These are phyloP conservation scores for Colletotrichum sp. DNA, from an alignment of 2,329 filamentous ascomycete genomes.

Conservation along the genomic window DNA sequence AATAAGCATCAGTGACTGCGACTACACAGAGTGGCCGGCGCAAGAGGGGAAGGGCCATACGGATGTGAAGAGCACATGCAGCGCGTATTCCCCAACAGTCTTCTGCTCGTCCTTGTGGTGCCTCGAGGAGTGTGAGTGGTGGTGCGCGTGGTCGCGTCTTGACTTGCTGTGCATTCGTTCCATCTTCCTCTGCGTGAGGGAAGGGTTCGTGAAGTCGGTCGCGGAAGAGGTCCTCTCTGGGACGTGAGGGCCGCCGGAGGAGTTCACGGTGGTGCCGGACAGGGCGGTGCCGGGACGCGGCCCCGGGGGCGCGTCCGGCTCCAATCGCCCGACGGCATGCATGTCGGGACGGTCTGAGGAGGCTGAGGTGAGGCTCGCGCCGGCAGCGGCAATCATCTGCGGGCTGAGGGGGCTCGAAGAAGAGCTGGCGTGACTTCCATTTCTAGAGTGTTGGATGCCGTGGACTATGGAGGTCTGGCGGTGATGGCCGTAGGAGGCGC, in stretches of 20 bases:
- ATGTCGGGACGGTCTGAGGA: conserved; percentile 55
- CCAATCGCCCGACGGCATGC: conserved; percentile 49
- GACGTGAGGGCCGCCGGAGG: conserved; percentile 28
- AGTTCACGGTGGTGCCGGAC: conserved; percentile 44
- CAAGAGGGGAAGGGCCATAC: conserved; percentile 49
- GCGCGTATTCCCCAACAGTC: conserved; percentile 96
- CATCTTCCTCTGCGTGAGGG: conserved; percentile 54
- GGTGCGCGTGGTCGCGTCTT: conserved; percentile 73
- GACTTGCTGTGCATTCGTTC: conserved; percentile 70
- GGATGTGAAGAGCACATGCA: conserved; percentile 95
- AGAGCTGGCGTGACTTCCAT: conserved; percentile 83
- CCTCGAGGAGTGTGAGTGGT: conserved; percentile 77
- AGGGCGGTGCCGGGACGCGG: conserved; percentile 52
- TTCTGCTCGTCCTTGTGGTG: conserved; percentile 76
- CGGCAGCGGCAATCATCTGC: conserved; percentile 78
- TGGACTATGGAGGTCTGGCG: conserved; percentile 97
- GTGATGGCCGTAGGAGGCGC: conserved; percentile 78
- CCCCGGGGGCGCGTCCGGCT: conserved; percentile 42
- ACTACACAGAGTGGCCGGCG: background rate
- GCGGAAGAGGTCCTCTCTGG: conserved; percentile 52
- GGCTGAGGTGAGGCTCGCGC: conserved; percentile 48
- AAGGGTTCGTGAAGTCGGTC: conserved; percentile 46
- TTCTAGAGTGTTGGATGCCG: conserved; percentile 90
- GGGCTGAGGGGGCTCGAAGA: conserved; percentile 86
- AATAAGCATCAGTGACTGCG: conserved; percentile 31